Percentiles rank a stretch among this genome's conserved stretches.
Evolutionary conservation across 2,329 filamentous ascomycete species (phyloP).

Genomic region (Pezicula neosporulosa): DNA sequence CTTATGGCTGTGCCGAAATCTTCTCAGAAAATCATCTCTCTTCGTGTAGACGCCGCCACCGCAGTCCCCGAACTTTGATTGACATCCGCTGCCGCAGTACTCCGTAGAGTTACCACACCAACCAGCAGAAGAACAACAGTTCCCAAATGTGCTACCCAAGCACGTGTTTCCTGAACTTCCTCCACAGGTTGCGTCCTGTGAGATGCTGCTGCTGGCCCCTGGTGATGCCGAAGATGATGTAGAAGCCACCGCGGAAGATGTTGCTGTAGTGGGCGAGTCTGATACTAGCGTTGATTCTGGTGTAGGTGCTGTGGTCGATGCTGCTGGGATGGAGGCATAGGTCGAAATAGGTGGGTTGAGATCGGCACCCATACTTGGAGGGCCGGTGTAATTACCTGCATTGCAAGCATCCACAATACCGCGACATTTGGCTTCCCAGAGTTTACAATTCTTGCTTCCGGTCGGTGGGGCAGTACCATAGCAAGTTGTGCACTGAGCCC

Average conservation of each 20-base stretch:
- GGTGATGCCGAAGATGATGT: background rate
- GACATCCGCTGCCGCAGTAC: slow-evolving; percentile 35
- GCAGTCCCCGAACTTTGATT: slow-evolving; percentile 33
- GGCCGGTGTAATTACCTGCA: slow-evolving; percentile 41
- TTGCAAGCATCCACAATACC: slow-evolving; percentile 41
- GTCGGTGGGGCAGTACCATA: slow-evolving; percentile 55
- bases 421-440: slow-evolving; percentile 61
- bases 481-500: slow-evolving; percentile 55
- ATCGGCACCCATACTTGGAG: slow-evolving; percentile 38
- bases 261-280: slow-evolving; percentile 17
- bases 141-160: slow-evolving; percentile 36
- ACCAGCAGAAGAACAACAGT: slow-evolving; percentile 39
- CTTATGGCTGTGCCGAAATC: too few species aligned
- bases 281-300: background rate
- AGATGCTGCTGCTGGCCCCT: background rate
- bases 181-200: slow-evolving; percentile 34
- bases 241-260: background rate
- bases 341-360: slow-evolving; percentile 26
- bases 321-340: slow-evolving; percentile 16
- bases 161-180: slow-evolving; percentile 37
- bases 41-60: too few species aligned
- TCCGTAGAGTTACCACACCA: slow-evolving; percentile 34
- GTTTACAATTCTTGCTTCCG: slow-evolving; percentile 54
- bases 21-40: background rate
- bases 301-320: slow-evolving; percentile 16